phyloP scores from a whole-genome alignment of 148 eudicot genomes.

The Cornus controversa region DNA sequence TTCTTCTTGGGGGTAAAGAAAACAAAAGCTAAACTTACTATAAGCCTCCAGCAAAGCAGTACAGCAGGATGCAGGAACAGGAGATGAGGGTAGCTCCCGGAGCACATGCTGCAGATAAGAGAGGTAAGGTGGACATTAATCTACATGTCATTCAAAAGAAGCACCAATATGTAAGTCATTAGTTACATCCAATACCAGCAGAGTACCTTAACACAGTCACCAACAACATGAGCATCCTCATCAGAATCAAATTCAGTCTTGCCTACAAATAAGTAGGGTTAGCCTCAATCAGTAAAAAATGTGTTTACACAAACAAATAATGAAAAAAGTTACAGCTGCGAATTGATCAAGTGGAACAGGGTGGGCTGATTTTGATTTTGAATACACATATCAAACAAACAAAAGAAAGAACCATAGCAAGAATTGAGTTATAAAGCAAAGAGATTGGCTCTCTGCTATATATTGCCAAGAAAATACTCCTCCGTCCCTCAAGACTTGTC shows the following conservation, averaged over 20 bases:
- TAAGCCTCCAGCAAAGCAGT: constrained; percentile 92
- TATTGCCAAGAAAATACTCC: background rate
- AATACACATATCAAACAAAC: background rate
- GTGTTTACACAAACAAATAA: background rate
- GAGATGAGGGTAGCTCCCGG: constrained; percentile 97
- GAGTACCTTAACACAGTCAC: constrained; percentile 94
- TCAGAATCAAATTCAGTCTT: constrained; percentile 79
- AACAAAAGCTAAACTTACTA: constrained; percentile 57
- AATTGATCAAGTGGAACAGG: too few relatives aligned
- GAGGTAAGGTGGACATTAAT: constrained; percentile 8
- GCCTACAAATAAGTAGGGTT: constrained; percentile 55
- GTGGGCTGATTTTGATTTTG: background rate
- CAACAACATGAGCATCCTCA: constrained; percentile 98
- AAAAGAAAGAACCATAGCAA: background rate
- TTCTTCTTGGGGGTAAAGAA: background rate
- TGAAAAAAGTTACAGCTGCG: background rate
- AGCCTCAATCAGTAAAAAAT: background rate
- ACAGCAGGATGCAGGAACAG: constrained; percentile 99
- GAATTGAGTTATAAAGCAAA: background rate
- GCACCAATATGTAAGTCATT: background rate
- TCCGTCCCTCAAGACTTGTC: too few relatives aligned
- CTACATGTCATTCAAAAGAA: background rate
- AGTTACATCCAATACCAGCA: background rate
- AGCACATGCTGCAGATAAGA: constrained; percentile 86
- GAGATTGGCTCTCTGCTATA: background rate